Base-by-base conservation (phyloP, 2,329 filamentous ascomycete genomes). In the Talaromyces rugulosus region DNA sequence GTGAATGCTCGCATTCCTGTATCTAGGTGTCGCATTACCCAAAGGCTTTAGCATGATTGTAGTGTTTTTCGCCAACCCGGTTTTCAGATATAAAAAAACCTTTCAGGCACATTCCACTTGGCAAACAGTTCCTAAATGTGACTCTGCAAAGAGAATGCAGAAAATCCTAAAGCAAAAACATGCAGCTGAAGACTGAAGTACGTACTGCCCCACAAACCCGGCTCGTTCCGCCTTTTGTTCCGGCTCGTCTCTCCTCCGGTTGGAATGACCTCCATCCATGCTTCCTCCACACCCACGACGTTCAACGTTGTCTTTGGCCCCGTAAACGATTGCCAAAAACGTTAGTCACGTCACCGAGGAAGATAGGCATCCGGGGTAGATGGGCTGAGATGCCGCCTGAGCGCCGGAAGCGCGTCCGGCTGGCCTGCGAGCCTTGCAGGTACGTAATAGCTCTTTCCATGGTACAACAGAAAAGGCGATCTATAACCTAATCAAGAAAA, bases 401-500 rank as follows among this genome's bases (percentile, higher is more conserved):
- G 33, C 73, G 73, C 5, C 64, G 66, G 16, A 76, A 76, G 62
- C 70, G 76, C 55, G 74, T 76, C 5, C 70, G 74, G 51, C 75
- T 77, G 64, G 77, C 77, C 12, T 78, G 77, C 66, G 76, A 78
- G 65, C 75, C 76, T 50, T 78, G 76, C 71, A 74, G 76, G 76
- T 77, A 47, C 11, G 44, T 23, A 27, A 27, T 18, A 23, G 2
- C 6, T 47, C n/a, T 9, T 66, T 14, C 12, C 18, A 11, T 18
- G 8, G 44, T 18, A 27, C 7, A 47, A 2, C 18, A 27, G 11
- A 27, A 27, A 36, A 36, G 23, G 23, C 23, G 23, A 8, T 2
- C 12, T 36, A 12, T 36, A 12, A 36, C 7, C 44, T 47, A 27
- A 47, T 27, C 7, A 11, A 47, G 44, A 4, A 47, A 47, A 47